Conservation (phyloP, 495 filamentous ascomycete species). For the Usnea hakonensis region DNA sequence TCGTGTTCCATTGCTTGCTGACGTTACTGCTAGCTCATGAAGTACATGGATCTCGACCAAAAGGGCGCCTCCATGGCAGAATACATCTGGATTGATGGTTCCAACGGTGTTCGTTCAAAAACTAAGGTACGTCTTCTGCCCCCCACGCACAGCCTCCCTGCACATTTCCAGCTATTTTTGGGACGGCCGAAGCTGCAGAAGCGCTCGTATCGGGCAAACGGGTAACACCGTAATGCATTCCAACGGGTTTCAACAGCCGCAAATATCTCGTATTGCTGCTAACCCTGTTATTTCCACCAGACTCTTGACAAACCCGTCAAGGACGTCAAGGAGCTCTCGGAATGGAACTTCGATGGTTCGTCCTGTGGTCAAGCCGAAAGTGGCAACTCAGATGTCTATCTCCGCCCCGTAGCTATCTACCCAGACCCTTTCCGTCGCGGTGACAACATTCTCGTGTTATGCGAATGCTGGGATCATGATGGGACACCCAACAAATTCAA, state of each 20-base stretch:
- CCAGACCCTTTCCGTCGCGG: constrained; percentile 85
- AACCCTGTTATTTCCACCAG: constrained; percentile 38
- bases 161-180: constrained; percentile 10
- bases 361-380: constrained; percentile 91
- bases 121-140: constrained; percentile 63
- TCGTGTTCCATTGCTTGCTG: neutral
- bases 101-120: constrained; percentile 75
- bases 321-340: constrained; percentile 73
- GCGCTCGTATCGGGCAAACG: constrained; percentile 11
- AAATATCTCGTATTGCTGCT: constrained; percentile 8
- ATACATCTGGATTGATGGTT: constrained; percentile 94
- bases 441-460: constrained; percentile 85
- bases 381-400: constrained; percentile 97
- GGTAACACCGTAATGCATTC: constrained; percentile 9
- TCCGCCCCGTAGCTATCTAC: constrained; percentile 82
- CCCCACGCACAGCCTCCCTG: constrained; percentile 12
- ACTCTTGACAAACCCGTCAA: constrained; percentile 63
- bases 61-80: constrained; percentile 79
- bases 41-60: constrained; percentile 88
- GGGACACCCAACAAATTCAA: constrained; percentile 98
- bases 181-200: neutral
- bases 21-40: constrained; percentile 57
- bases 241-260: neutral
- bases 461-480: constrained; percentile 93
- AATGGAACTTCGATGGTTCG: constrained; percentile 99